phyloP scores from a whole-genome alignment of 306 rosid species.

The Fragaria ananassa region DNA sequence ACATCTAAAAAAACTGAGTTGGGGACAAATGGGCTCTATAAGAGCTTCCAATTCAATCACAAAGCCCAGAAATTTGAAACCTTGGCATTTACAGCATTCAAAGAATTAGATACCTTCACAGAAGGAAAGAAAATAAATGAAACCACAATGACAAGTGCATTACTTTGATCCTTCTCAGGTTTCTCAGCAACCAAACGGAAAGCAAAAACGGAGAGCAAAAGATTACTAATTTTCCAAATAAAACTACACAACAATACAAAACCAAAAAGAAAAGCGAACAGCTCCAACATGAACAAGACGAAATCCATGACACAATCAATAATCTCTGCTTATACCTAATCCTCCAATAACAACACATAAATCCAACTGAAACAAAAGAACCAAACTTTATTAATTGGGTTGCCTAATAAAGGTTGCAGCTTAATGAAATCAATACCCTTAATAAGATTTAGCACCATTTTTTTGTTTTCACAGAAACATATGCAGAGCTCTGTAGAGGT shows the following conservation, averaged over 20 bases:
- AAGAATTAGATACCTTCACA: background rate
- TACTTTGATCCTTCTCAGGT: background rate
- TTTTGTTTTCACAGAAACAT: background rate
- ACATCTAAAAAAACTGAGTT: background rate
- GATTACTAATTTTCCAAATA: background rate
- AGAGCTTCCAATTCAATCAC: background rate
- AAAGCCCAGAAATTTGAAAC: background rate
- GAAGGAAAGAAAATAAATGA: background rate
- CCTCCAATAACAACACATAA: background rate
- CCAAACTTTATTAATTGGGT: background rate
- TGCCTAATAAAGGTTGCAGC: background rate
- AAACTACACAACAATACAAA: background rate
- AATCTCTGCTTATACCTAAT: background rate
- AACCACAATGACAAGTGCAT: background rate
- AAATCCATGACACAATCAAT: background rate
- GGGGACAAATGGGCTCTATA: background rate
- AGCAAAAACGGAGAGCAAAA: conserved; percentile 3
- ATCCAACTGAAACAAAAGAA: background rate
- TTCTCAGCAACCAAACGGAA: conserved; percentile 8
- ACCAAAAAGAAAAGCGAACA: background rate
- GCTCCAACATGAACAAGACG: background rate
- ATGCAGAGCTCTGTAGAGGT: background rate
- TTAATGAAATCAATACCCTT: conserved; percentile 6
- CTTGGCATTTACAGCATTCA: background rate
- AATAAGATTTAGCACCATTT: background rate